Conservation (phyloP, 768 basidiomycete species). For the Tylopilus plumbeoviolaceoides region DNA sequence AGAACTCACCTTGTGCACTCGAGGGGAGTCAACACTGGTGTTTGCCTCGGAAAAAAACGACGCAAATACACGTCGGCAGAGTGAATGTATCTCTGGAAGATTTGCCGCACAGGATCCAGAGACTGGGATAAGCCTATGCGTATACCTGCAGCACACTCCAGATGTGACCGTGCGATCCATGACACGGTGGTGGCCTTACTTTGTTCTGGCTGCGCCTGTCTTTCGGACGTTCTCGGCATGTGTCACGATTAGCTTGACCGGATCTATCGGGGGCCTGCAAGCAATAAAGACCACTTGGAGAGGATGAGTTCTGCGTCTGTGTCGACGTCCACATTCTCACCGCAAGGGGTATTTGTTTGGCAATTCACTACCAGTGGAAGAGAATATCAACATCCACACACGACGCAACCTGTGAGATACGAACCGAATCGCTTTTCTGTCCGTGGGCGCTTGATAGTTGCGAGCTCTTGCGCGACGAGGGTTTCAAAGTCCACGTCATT, state of each 20-base stretch:
- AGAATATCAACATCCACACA: constrained; percentile 3
- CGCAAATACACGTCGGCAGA: constrained; percentile 54
- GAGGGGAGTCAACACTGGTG: constrained; percentile 18
- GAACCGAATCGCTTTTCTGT: constrained; percentile 63
- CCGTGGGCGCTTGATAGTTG: constrained; percentile 62
- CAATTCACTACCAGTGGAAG: constrained; percentile 52
- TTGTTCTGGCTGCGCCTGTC: constrained; percentile 62
- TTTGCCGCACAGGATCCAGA: constrained; percentile 65
- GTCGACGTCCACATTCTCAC: constrained; percentile 33
- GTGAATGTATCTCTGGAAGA: constrained; percentile 58
- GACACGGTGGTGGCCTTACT: constrained; percentile 36
- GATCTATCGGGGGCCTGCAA: constrained; percentile 74
- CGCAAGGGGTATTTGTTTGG: constrained; percentile 75
- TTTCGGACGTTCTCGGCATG: constrained; percentile 59
- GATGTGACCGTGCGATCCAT: not conserved
- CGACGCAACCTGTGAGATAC: constrained; percentile 11
- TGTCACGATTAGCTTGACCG: constrained; percentile 61
- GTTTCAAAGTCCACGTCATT: constrained; percentile 57
- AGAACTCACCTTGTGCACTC: constrained; percentile 42
- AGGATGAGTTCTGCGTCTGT: not conserved
- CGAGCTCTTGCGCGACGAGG: constrained; percentile 69
- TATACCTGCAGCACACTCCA: constrained; percentile 43
- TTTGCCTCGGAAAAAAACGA: constrained; percentile 48
- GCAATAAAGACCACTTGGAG: constrained; percentile 71
- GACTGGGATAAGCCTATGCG: constrained; percentile 69